These are phyloP conservation scores for Filobasidium floriforme DNA, from an alignment of 768 basidiomycete species.

Conservation along the genomic window DNA sequence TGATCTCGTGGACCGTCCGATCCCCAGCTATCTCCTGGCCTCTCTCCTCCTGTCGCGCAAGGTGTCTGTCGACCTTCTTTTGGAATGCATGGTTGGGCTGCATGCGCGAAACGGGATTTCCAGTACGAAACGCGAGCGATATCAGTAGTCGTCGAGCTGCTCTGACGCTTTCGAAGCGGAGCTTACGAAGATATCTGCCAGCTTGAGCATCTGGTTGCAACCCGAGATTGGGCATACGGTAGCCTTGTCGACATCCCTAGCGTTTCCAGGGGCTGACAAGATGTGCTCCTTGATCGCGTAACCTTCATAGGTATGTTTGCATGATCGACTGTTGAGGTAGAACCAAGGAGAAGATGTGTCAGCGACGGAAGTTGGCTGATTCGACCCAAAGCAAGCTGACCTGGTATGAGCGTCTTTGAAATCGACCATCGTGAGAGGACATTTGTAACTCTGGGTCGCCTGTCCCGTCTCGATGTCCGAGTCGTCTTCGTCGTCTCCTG, in stretches of 20 bases:
- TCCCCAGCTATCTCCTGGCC: too few relatives aligned
- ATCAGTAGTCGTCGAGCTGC: too few relatives aligned
- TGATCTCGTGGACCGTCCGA: too few relatives aligned
- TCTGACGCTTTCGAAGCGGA: too few relatives aligned
- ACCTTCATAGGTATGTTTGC: constrained; percentile 75
- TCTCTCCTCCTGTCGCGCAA: too few relatives aligned
- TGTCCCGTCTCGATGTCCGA: constrained; percentile 85
- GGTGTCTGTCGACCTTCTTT: too few relatives aligned
- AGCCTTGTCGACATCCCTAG: background rate
- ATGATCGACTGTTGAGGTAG: constrained; percentile 51
- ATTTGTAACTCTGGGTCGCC: constrained; percentile 70
- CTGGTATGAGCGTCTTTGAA: constrained; percentile 72
- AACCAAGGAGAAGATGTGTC: background rate
- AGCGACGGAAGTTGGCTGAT: background rate
- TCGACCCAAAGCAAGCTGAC: constrained; percentile 53
- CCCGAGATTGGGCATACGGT: constrained; percentile 43
- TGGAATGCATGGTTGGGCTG: too few relatives aligned
- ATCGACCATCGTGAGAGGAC: constrained; percentile 65
- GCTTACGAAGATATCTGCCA: constrained; percentile 37
- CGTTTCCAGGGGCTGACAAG: constrained; percentile 3
- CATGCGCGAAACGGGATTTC: too few relatives aligned
- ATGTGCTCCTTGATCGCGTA: constrained; percentile 64
- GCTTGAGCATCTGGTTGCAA: constrained; percentile 30
- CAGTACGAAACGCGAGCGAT: too few relatives aligned
- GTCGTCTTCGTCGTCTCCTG: constrained; percentile 61